Conservation (phyloP, 129 eudicot species). For the Ambrosia trifida region DNA sequence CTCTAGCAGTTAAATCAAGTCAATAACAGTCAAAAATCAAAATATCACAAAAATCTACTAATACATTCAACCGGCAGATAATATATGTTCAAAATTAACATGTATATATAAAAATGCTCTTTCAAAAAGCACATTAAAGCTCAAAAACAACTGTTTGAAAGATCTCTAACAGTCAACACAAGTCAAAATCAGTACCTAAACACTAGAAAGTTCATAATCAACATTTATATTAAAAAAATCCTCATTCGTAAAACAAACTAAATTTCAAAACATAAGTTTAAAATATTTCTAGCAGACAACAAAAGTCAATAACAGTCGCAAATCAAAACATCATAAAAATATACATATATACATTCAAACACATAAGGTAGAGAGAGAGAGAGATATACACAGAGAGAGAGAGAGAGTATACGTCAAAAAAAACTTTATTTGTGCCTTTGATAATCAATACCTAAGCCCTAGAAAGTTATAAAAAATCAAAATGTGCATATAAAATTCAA, state of each 20-base stretch:
- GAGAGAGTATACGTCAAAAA: conserved; percentile 58
- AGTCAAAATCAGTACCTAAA: conserved; percentile 20
- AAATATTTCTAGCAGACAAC: not conserved
- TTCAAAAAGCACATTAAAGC: not conserved
- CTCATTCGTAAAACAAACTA: too few relatives aligned
- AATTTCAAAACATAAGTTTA: too few relatives aligned
- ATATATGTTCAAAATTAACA: too few relatives aligned
- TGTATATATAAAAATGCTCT: too few relatives aligned
- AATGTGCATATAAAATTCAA: too few relatives aligned
- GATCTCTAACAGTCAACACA: conserved; percentile 64
- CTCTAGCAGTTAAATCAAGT: too few relatives aligned
- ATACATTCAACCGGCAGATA: too few relatives aligned
- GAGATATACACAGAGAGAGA: not conserved
- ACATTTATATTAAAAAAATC: too few relatives aligned
- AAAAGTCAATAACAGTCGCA: not conserved
- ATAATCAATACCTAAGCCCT: conserved; percentile 21
- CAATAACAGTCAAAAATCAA: too few relatives aligned
- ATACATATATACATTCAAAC: not conserved
- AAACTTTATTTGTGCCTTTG: conserved; percentile 90
- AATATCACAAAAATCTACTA: too few relatives aligned
- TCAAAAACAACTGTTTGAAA: not conserved
- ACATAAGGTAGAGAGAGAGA: not conserved
- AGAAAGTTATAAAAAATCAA: too few relatives aligned
- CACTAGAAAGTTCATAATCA: conserved; percentile 5
- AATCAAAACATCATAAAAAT: conserved; percentile 4